phyloP scores from a whole-genome alignment of 2,329 filamentous ascomycete species.

The Phoma herbarum region DNA sequence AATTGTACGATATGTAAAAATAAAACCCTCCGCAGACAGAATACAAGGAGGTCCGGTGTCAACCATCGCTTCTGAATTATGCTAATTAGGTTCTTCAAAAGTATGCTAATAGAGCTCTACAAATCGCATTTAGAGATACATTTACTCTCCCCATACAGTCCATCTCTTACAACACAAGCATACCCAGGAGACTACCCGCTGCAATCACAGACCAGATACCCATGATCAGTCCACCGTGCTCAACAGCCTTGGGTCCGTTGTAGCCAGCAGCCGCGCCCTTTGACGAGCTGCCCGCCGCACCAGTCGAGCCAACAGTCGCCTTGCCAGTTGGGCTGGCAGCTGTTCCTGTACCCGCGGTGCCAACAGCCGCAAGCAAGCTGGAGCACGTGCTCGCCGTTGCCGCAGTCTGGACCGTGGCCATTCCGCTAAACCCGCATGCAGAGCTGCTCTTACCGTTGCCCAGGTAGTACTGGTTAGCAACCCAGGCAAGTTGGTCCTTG shows the following conservation, averaged over 20 bases:
- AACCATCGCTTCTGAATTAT: background rate
- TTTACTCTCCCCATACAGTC: background rate
- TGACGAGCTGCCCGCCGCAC: constrained; percentile 28
- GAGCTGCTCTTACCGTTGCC: constrained; percentile 56
- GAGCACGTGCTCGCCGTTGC: constrained; percentile 63
- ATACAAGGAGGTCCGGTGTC: background rate
- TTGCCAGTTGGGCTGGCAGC: constrained; percentile 52
- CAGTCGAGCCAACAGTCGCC: constrained; percentile 31
- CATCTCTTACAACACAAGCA: constrained; percentile 35
- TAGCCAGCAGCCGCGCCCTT: constrained; percentile 35
- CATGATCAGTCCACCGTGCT: constrained; percentile 35
- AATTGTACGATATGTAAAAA: constrained; percentile 13
- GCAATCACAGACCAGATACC: constrained; percentile 34
- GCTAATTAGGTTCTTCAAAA: background rate
- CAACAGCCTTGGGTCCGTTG: constrained; percentile 35
- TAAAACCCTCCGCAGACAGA: background rate
- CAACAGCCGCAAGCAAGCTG: constrained; percentile 68
- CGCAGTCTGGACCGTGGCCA: constrained; percentile 65
- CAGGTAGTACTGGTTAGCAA: constrained; percentile 74
- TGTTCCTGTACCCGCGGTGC: constrained; percentile 64
- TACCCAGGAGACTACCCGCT: constrained; percentile 36
- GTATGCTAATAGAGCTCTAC: background rate
- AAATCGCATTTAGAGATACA: constrained; percentile 3
- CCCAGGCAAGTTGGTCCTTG: constrained; percentile 75
- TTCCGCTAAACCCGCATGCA: constrained; percentile 76